Conservation (phyloP, 805 yeast species). For the Metschnikowia lunata region DNA sequence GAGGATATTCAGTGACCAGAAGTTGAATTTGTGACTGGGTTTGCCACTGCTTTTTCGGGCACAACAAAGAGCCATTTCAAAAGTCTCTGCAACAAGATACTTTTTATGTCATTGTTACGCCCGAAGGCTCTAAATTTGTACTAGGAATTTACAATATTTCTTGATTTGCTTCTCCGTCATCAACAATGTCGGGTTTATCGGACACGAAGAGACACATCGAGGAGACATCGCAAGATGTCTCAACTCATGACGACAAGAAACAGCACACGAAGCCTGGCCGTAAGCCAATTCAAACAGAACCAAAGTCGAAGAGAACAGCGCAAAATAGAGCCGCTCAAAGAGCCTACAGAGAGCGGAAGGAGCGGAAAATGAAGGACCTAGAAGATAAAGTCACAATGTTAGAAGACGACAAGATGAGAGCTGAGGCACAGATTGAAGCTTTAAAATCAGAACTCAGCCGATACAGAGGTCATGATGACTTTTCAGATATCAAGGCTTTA, state of each 20-base stretch:
- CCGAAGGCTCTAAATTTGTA: no score
- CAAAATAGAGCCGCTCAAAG: conserved; percentile 98
- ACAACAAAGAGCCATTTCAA: no score
- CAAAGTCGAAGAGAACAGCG: conserved; percentile 86
- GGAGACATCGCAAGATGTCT: conserved; percentile 17
- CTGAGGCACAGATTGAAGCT: conserved; percentile 67
- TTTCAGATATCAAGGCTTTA: conserved; percentile 21
- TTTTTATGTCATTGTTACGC: no score
- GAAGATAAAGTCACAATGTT: conserved; percentile 71
- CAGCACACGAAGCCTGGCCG: conserved; percentile 66
- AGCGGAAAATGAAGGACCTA: conserved; percentile 75
- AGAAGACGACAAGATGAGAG: conserved; percentile 67
- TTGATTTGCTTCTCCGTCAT: no score
- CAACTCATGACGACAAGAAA: conserved; percentile 34
- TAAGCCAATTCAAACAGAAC: conserved; percentile 73
- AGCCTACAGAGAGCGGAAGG: conserved; percentile 93
- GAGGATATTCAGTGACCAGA: no score
- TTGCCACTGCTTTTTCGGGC: no score
- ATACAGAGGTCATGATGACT: conserved; percentile 42
- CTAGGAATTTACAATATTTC: no score
- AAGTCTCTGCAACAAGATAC: no score
- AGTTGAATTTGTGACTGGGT: no score
- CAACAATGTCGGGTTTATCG: conserved; percentile 13
- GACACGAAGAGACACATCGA: conserved; percentile 32
- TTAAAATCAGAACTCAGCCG: conserved; percentile 67